Evolutionary conservation across 2,329 filamentous ascomycete species (phyloP), one percentile per base, ranked within the genome.

Genomic region (Aspergillus caelatus): DNA sequence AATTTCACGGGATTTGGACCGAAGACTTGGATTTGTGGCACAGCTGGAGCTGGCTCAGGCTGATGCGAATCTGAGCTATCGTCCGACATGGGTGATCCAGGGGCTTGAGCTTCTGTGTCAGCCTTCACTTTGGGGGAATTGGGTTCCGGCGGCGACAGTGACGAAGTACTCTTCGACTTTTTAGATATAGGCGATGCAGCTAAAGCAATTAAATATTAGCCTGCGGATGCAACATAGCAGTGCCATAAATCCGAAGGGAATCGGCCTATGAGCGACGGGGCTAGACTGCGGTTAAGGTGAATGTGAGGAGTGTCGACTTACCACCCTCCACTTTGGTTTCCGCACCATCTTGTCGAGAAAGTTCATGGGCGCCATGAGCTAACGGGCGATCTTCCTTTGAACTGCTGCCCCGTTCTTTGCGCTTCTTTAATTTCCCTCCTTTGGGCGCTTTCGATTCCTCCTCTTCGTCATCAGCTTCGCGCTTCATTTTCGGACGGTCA

Each of bases 1-100:
- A 94, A 97, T n/a, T 89, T 93, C 30, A 93, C 91, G 0, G 94
- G 94, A 74, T 98, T 93, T 45, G 94, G 90, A 63, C 94, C 94
- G 76, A 97, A 98, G 0, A 93, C 94, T 78, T 96, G 92, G 72
- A 89, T 89, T 63, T 94, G 90, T 7, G 87, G 85, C 28, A 90
- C 79, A 8, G 86, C 82, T n/a, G 87, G 85, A 2, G 86, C 85
- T 7, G 86, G 86, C 56, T 82, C 81, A 16, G 85, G 85, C 74
- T 87, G 88, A 76, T 86, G 87, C 48, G 86, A 84, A 48, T 85
- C 83, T 3, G 84, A 84, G 62, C 82, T 83, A 56, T 82, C 83
- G 36, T 84, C 82, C 6, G 91, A 93, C 46, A 86, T 84, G 57
- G 89, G 87, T 30, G 86, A 84, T 66, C 84, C 84, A 72, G 89